Evolutionary conservation across 2,329 filamentous ascomycete species (phyloP).

Genomic region (Claviceps pazoutovae): DNA sequence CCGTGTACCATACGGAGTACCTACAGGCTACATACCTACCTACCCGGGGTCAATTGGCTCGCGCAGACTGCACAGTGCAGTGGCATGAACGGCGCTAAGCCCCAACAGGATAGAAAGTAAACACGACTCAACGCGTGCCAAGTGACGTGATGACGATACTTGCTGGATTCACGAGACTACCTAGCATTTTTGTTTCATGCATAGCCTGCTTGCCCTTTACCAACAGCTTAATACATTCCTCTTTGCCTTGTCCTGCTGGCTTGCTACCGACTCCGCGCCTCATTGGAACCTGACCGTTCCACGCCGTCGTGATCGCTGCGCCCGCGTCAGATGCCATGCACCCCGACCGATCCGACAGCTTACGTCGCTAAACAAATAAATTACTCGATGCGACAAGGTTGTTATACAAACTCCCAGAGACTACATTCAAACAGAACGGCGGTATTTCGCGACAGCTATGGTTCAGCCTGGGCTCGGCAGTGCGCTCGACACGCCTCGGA

Average conservation of each 20-base stretch:
- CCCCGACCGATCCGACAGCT: not conserved
- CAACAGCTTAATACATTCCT: not conserved
- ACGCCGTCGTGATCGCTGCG: not conserved
- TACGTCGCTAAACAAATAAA: not conserved
- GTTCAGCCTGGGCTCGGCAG: constrained; percentile 46
- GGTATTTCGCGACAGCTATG: constrained; percentile 30
- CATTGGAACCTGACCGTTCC: not conserved
- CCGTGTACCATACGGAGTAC: no score
- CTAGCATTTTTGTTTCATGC: not conserved
- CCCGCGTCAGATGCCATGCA: not conserved
- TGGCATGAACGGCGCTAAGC: constrained; percentile 16
- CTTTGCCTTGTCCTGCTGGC: not conserved
- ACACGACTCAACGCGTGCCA: constrained; percentile 22
- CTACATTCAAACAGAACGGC: not conserved
- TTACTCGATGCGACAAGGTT: not conserved
- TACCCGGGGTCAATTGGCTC: not conserved
- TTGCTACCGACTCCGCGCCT: not conserved
- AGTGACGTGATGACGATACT: not conserved
- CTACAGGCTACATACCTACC: no score
- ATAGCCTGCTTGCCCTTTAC: constrained; percentile 9
- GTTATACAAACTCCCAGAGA: no score
- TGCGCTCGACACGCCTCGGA: constrained; percentile 73
- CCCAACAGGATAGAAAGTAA: constrained; percentile 25
- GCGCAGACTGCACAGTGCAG: not conserved
- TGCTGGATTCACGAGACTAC: not conserved